These are phyloP conservation scores for Ophiocordyceps camponoti-rufipedis DNA, from an alignment of 2,329 filamentous ascomycete genomes.

Conservation along the genomic window DNA sequence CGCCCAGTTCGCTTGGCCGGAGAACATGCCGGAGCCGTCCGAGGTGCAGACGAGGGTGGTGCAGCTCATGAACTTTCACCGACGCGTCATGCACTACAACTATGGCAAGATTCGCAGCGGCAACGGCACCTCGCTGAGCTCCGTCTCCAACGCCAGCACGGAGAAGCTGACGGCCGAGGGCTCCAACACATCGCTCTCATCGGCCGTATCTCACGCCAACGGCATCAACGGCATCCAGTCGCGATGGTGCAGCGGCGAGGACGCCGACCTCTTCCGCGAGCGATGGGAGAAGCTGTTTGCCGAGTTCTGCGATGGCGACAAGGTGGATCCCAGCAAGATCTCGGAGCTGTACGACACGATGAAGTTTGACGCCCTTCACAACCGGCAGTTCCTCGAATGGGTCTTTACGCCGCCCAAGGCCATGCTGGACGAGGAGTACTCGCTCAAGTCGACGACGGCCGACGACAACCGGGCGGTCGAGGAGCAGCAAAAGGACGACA, in stretches of 20 bases:
- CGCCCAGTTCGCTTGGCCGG: conserved; percentile 94
- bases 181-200: conserved; percentile 24
- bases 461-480: conserved; percentile 21
- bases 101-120: conserved; percentile 61
- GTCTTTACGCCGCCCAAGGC: conserved; percentile 75
- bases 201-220: conserved; percentile 40
- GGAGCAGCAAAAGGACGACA: conserved; percentile 12
- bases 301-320: conserved; percentile 92
- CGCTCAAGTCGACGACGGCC: conserved; percentile 20
- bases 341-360: conserved; percentile 98
- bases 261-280: conserved; percentile 85
- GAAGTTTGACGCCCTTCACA: conserved; percentile 98
- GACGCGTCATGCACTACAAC: conserved; percentile 87
- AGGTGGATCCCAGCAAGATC: conserved; percentile 96
- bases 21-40: conserved; percentile 84
- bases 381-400: conserved; percentile 92
- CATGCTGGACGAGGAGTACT: conserved; percentile 57
- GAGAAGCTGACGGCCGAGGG: conserved; percentile 25
- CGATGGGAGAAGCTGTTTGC: conserved; percentile 96
- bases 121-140: conserved; percentile 42
- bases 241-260: conserved; percentile 92
- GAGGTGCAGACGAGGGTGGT: conserved; percentile 85
- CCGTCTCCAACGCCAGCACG: conserved; percentile 31
- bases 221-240: conserved; percentile 58
- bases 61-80: conserved; percentile 94